phyloP scores from a whole-genome alignment of 768 basidiomycete genomes.

The Termitomyces sp. region DNA sequence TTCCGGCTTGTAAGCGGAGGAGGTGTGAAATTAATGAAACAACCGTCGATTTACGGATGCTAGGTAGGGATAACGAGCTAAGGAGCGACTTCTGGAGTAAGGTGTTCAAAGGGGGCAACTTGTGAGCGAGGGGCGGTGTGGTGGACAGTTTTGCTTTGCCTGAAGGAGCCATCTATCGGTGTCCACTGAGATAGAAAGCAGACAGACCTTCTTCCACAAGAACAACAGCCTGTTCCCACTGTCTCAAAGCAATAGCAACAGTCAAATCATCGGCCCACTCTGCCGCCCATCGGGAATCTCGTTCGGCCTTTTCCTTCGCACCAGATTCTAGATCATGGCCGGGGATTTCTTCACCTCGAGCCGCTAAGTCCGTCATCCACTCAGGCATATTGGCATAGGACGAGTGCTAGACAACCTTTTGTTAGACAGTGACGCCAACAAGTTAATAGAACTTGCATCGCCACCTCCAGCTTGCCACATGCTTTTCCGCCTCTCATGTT shows the following conservation, averaged over 20 bases:
- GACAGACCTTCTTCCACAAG: constrained; percentile 78
- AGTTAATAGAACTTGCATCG: constrained; percentile 19
- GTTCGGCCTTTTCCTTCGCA: constrained; percentile 71
- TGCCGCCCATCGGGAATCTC: constrained; percentile 80
- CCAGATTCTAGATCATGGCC: constrained; percentile 31
- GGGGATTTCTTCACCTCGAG: constrained; percentile 43
- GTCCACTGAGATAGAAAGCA: not conserved
- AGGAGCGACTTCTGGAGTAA: constrained; percentile 68
- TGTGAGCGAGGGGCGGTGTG: constrained; percentile 47
- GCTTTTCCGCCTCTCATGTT: constrained; percentile 83
- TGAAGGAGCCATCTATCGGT: constrained; percentile 16
- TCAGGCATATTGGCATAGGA: constrained; percentile 60
- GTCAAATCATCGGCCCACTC: constrained; percentile 91
- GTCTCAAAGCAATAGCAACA: constrained; percentile 82
- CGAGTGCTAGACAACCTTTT: constrained; percentile 9
- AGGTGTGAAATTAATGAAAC: constrained; percentile 70
- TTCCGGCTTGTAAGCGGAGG: constrained; percentile 65
- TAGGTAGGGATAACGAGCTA: constrained; percentile 65
- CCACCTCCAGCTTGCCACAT: constrained; percentile 53
- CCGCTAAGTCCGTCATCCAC: constrained; percentile 69
- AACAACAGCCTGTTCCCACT: constrained; percentile 84
- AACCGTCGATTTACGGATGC: constrained; percentile 71
- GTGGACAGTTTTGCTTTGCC: constrained; percentile 57
- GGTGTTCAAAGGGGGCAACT: constrained; percentile 60
- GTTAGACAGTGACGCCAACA: not conserved